Percentiles rank a stretch among this genome's conserved stretches.
Conservation (phyloP, 495 filamentous ascomycete genomes). For the Trichoderma asperelloides region DNA sequence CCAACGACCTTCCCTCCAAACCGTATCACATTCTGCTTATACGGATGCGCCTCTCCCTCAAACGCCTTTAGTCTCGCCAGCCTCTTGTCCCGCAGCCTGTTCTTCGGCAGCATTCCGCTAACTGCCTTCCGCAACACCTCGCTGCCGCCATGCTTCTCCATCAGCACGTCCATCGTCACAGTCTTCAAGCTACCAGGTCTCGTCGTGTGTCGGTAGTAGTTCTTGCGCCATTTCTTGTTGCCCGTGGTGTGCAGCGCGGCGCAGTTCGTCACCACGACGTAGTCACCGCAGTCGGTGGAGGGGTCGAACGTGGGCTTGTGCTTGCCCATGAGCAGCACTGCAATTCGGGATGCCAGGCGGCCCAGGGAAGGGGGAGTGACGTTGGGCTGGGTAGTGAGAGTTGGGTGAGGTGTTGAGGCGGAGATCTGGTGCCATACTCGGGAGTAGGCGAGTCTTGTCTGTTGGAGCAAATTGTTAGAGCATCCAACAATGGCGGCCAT, state of each 20-base stretch:
- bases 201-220: constrained; percentile 89
- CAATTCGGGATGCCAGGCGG: constrained; percentile 85
- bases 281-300: constrained; percentile 95
- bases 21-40: constrained; percentile 76
- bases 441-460: constrained; percentile 96
- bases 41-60: constrained; percentile 83
- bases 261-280: constrained; percentile 89
- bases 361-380: constrained; percentile 65
- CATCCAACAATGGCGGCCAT: neutral
- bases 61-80: constrained; percentile 91
- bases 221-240: constrained; percentile 86
- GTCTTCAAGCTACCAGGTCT: constrained; percentile 75
- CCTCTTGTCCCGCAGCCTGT: constrained; percentile 74
- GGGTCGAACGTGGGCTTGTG: constrained; percentile 98
- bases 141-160: constrained; percentile 86
- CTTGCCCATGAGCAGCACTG: constrained; percentile 92
- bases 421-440: constrained; percentile 89
- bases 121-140: constrained; percentile 91
- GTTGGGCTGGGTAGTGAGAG: constrained; percentile 44
- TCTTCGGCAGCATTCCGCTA: constrained; percentile 96
- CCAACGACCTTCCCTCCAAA: constrained; percentile 52
- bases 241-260: constrained; percentile 79
- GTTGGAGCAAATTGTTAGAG: constrained; percentile 9
- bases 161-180: constrained; percentile 91
- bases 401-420: constrained; percentile 46